phyloP scores from a whole-genome alignment of 202 grass and related monocot genomes.

The Setaria viridis region DNA sequence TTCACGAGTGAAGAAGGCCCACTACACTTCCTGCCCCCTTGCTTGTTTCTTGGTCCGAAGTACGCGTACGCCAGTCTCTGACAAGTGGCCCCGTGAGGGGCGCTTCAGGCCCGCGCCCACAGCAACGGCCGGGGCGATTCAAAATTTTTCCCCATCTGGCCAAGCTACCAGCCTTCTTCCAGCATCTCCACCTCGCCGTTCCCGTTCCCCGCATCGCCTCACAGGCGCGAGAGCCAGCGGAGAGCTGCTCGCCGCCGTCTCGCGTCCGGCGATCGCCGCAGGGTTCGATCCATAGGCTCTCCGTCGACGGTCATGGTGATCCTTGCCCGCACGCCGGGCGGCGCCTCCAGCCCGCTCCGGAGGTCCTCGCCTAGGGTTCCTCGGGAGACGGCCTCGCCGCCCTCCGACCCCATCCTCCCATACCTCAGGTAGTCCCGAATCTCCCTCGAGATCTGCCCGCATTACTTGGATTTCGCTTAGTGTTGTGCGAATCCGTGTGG shows the following conservation, averaged over 20 bases:
- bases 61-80: no score
- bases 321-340: conserved; percentile 36
- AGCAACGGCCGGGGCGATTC: not conserved
- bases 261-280: not conserved
- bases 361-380: conserved; percentile 47
- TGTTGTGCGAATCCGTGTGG: not conserved
- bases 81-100: not conserved
- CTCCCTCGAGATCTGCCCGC: not conserved
- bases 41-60: no score
- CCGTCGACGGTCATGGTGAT: conserved; percentile 47
- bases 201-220: not conserved
- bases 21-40: not conserved
- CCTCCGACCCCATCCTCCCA: conserved; percentile 71
- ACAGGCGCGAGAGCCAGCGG: not conserved
- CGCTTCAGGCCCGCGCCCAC: not conserved
- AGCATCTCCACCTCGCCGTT: not conserved
- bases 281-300: not conserved
- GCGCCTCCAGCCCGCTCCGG: conserved; percentile 37
- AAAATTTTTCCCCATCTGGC: conserved; percentile 34
- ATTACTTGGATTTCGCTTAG: not conserved
- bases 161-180: not conserved
- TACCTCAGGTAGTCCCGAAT: conserved; percentile 60
- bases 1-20: not conserved
- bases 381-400: conserved; percentile 22
- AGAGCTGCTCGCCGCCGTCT: conserved; percentile 20